These are phyloP conservation scores for Mycena metata DNA, from an alignment of 768 basidiomycete species.

Conservation along the genomic window DNA sequence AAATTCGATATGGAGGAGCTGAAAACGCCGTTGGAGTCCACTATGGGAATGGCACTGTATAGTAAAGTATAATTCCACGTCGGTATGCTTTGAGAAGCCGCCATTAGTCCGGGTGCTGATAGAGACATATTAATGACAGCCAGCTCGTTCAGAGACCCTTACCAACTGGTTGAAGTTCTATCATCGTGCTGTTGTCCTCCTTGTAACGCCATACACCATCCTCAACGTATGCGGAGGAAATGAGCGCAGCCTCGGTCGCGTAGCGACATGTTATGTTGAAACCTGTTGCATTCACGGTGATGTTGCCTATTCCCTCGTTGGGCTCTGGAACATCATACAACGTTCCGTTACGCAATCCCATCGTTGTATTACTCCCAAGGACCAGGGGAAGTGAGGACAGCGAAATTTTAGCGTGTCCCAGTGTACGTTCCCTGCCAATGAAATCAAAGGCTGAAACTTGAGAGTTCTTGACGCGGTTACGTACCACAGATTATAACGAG, in stretches of 20 bases:
- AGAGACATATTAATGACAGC: neutral
- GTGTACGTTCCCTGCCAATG: too few species aligned
- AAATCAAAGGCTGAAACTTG: constrained; percentile 5
- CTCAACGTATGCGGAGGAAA: neutral
- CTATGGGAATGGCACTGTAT: constrained; percentile 1
- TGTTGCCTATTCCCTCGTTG: constrained; percentile 5
- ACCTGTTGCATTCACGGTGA: constrained; percentile 1
- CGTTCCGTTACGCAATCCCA: constrained; percentile 1
- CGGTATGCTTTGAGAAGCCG: neutral
- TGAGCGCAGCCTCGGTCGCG: neutral
- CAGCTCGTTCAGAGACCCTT: neutral
- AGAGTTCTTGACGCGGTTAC: neutral
- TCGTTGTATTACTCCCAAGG: constrained; percentile 2
- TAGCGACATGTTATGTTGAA: constrained; percentile 11
- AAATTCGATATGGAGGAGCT: constrained; percentile 7
- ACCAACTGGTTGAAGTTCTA: neutral
- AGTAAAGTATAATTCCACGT: neutral
- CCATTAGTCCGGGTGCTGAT: constrained; percentile 1
- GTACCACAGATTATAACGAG: neutral
- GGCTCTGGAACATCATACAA: constrained; percentile 12
- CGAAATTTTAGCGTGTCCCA: neutral
- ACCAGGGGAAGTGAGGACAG: constrained; percentile 2
- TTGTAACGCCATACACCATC: neutral
- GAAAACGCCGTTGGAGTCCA: constrained; percentile 2
- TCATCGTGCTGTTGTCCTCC: neutral